Evolutionary conservation across 148 eudicot species (phyloP), one percentile per base, ranked within the genome.

Genomic region (Limonium bicolor): DNA sequence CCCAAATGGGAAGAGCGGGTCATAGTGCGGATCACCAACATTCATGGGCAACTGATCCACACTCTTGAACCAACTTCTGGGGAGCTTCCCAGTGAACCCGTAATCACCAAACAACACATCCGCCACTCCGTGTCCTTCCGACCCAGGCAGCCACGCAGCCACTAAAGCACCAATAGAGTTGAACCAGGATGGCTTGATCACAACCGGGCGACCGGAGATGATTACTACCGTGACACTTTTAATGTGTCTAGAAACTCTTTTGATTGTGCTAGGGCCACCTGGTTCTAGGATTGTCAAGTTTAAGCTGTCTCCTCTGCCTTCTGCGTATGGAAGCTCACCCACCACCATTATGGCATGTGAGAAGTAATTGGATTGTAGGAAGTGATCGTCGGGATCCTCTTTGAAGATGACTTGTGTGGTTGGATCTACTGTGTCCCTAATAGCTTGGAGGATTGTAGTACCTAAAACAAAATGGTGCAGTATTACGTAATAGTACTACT

Each of bases 121-220:
- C 2, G 83, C 61, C 12, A 72, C 65, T 7, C 83, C 83, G 62
- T 68, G 69, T 11, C 78, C 83, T 54, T 76, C 83, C 3, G 62
- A 58, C 10, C 83, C 83, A 7, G 78, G 83, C 41, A 76, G 61
- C 78, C 78, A 76, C 3, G 83, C 83, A 31, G 78, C 78, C 39
- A 76, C 65, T 8, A 76, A 59, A 11, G 78, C 72, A 18, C 65
- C 69, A 0, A 65, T 68, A 2, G 41, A 36, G 5, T 54, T 41
- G 16, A 76, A 27, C 16, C 72, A 63, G 1, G n/a, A n/a, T 0
- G 78, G 83, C 30, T 72, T 48, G 27, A 76, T 48, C 48, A 68
- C 66, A 3, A 76, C 63, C 0, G 78, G 78, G 2, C 78, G 69
- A 0, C 78, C 83, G 2, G 67, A 58, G 35, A 76, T 43, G 11